A percentile compares a stretch with the other conserved stretches of the same genome.
Conservation (phyloP, 345 rosid genomes). For the Orychophragmus violaceus region DNA sequence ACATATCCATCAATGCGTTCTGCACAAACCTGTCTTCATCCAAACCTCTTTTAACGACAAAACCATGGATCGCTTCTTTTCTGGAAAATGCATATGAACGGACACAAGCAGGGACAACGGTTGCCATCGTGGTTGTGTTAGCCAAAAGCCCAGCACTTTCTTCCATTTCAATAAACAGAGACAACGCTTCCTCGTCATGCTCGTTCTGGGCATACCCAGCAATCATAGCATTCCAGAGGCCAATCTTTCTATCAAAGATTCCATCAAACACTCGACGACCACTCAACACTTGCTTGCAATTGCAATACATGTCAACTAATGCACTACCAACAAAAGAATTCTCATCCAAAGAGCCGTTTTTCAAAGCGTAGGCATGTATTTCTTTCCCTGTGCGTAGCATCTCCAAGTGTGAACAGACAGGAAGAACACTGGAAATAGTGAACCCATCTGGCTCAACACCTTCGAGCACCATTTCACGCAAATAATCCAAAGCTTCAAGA, state of each 20-base stretch:
- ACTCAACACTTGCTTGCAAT: conserved; percentile 55
- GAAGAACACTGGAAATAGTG: conserved; percentile 79
- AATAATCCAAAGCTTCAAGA: conserved; percentile 47
- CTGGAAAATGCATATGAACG: conserved; percentile 47
- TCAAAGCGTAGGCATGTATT: conserved; percentile 77
- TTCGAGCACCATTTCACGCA: conserved; percentile 47
- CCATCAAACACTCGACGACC: conserved; percentile 61
- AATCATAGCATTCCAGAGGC: conserved; percentile 90
- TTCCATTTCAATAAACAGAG: conserved; percentile 69
- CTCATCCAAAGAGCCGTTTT: conserved; percentile 45
- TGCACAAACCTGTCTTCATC: conserved; percentile 57
- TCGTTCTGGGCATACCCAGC: conserved; percentile 79
- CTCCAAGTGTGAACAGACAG: conserved; percentile 73
- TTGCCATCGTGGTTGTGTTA: conserved; percentile 81
- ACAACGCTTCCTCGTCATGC: conserved; percentile 55
- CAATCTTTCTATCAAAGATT: conserved; percentile 40
- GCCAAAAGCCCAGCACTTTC: conserved; percentile 45
- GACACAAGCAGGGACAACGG: conserved; percentile 66
- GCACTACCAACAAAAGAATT: conserved; percentile 91
- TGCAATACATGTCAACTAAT: conserved; percentile 91
- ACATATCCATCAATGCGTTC: conserved; percentile 89
- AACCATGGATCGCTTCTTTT: conserved; percentile 75
- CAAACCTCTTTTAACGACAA: conserved; percentile 60
- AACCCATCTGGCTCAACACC: conserved; percentile 71
- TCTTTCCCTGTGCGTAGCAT: conserved; percentile 59